Conservation (phyloP, 768 basidiomycete genomes). For the Naganishia kalamii region DNA sequence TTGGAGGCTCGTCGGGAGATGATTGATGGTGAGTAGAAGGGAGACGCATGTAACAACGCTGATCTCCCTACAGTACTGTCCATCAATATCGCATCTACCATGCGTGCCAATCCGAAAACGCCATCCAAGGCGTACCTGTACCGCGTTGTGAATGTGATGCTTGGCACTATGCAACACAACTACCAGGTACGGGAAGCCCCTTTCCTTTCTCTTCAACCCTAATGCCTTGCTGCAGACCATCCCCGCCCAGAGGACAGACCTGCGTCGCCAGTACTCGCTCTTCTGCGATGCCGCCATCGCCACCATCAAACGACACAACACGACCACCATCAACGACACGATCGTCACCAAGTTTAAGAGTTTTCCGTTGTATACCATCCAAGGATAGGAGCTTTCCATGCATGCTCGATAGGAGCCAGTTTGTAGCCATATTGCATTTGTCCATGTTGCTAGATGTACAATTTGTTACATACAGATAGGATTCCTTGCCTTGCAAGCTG, state of each 20-base stretch:
- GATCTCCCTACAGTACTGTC: conserved; percentile 50
- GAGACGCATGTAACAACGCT: background rate
- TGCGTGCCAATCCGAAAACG: conserved; percentile 35
- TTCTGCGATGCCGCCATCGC: conserved; percentile 17
- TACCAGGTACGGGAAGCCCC: conserved; percentile 47
- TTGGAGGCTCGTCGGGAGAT: conserved; percentile 25
- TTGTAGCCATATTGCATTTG: background rate
- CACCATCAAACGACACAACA: background rate
- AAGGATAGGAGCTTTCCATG: background rate
- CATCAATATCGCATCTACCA: conserved; percentile 48
- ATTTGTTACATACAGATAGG: background rate
- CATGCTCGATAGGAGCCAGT: background rate
- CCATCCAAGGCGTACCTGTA: conserved; percentile 36
- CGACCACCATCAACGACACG: conserved; percentile 6
- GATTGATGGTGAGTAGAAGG: background rate
- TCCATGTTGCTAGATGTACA: background rate
- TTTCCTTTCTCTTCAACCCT: background rate
- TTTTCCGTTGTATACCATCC: conserved; percentile 16
- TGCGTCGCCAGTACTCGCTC: conserved; percentile 12
- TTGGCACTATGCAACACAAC: conserved; percentile 55
- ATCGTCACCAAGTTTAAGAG: conserved; percentile 21
- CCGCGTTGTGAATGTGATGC: conserved; percentile 49
- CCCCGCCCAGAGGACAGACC: background rate
- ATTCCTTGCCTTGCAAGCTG: too few relatives aligned
- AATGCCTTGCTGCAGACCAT: background rate